Evolutionary conservation across 2,329 filamentous ascomycete species (phyloP), one percentile per base, ranked within the genome.

Genomic region (Diaporthe ilicicola): DNA sequence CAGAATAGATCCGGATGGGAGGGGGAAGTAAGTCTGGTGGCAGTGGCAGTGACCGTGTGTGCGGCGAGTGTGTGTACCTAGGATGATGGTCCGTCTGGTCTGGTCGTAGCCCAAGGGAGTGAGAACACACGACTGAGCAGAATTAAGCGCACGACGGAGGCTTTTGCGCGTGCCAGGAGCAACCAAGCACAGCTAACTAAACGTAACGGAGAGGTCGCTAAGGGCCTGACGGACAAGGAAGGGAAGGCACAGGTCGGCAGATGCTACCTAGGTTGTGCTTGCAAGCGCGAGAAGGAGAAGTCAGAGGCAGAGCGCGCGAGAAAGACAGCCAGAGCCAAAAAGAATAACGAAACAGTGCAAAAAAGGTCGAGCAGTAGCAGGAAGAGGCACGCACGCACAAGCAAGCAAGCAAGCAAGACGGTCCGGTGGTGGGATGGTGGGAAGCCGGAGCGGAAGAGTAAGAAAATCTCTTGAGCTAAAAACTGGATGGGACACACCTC

Each of bases 391-490:
- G 29, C 32, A 34, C 44, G 27, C 48, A 64, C 55, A 27, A 44
- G 24, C n/a, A 13, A 46, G 42, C 42, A 56, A 55, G 64, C 51
- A 67, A 44, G 46, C 29, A 65, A 48, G 62, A 56, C 54, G 65
- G 65, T 37, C 44, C 39, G 53, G 42, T 67, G 65, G 51, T 55
- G 46, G 46, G 62, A 56, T 67, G 50, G 42, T 67, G 51, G 51
- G 53, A 54, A 53, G 48, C 51, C 39, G 64, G 50, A 67, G 51
- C 29, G 53, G 53, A 50, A 68, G 53, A 59, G 65, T 68, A 59
- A 68, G 65, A 56, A 68, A 68, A 68, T 68, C 65, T 56, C 65
- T 68, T 50, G 65, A 59, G 53, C 65, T 68, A 68, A 56, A 68
- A 68, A 56, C 50, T 50, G 59, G 59, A 62, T 68, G 65, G 65